A percentile compares a stretch with the other conserved stretches of the same genome.
Conservation (phyloP, 2,329 filamentous ascomycete genomes). For the Fusarium globosum region DNA sequence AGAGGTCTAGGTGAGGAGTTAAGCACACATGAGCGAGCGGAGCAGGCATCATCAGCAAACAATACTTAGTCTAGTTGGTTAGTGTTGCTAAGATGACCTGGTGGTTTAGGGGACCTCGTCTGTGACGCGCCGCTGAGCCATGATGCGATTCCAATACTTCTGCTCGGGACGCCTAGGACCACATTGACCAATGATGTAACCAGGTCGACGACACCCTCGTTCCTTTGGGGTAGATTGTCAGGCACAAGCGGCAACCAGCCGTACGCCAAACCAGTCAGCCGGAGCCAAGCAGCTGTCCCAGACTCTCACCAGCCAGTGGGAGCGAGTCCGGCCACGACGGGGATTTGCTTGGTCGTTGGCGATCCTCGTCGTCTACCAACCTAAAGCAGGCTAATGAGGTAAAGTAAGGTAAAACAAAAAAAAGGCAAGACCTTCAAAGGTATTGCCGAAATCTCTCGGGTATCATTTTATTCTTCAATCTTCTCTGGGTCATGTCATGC, state of each 20-base stretch:
- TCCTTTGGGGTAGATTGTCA: constrained; percentile 34
- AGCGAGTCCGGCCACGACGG: constrained; percentile 16
- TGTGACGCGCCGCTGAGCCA: constrained; percentile 23
- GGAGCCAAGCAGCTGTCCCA: constrained; percentile 19
- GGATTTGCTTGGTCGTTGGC: constrained; percentile 15
- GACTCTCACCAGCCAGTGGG: constrained; percentile 15
- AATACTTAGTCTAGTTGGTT: not conserved
- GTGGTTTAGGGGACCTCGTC: constrained; percentile 27
- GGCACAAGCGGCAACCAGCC: constrained; percentile 29
- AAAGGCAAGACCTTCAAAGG: not conserved
- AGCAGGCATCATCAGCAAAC: not conserved
- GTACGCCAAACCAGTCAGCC: constrained; percentile 35
- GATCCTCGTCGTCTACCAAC: not conserved
- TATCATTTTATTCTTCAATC: constrained; percentile 13
- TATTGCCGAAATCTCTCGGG: constrained; percentile 4
- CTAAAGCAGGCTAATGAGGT: not conserved
- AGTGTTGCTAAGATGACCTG: not conserved
- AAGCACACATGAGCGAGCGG: constrained; percentile 26
- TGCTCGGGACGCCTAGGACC: not conserved
- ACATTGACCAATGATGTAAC: constrained; percentile 5
- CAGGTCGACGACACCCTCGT: constrained; percentile 1
- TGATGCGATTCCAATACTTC: constrained; percentile 16
- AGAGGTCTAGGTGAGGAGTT: not conserved
- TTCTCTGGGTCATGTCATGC: constrained; percentile 21
- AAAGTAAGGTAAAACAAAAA: not conserved